Percentiles rank a stretch among this genome's conserved stretches.
Conservation (phyloP, 495 filamentous ascomycete genomes). For the Penicillium ucsense region DNA sequence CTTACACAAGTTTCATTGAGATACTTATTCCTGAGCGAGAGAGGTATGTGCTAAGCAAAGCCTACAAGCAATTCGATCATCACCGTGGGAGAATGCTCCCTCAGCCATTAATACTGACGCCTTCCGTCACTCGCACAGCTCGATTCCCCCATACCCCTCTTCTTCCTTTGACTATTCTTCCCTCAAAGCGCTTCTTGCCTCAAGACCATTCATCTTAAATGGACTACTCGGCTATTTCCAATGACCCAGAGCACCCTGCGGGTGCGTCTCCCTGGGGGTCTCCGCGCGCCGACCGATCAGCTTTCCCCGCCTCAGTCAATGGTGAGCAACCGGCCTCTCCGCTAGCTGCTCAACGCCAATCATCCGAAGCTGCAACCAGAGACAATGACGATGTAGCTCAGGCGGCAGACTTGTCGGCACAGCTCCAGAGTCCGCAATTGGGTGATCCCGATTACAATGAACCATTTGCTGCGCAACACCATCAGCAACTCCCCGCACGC, state of each 20-base stretch:
- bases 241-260: slow-evolving; percentile 61
- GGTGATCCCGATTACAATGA: slow-evolving; percentile 28
- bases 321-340: slow-evolving; percentile 50
- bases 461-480: slow-evolving; percentile 36
- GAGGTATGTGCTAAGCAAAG: too few relatives aligned
- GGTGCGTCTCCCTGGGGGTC: slow-evolving; percentile 76
- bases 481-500: slow-evolving; percentile 37
- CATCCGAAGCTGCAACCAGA: slow-evolving; percentile 30
- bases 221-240: slow-evolving; percentile 75
- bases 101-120: slow-evolving; percentile 20
- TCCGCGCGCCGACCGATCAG: slow-evolving; percentile 51
- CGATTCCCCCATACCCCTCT: neutral
- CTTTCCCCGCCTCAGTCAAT: slow-evolving; percentile 39
- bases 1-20: neutral
- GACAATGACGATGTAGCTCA: slow-evolving; percentile 9
- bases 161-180: slow-evolving; percentile 8
- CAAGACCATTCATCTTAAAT: slow-evolving; percentile 33
- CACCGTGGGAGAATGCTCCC: slow-evolving; percentile 15
- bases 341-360: slow-evolving; percentile 29
- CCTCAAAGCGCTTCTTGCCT: slow-evolving; percentile 15
- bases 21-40: too few relatives aligned
- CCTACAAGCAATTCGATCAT: slow-evolving; percentile 11
- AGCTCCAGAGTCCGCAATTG: slow-evolving; percentile 33
- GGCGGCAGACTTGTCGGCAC: slow-evolving; percentile 34
- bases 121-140: slow-evolving; percentile 11